Evolutionary conservation across 83 land plant species (phyloP).

Genomic region (Isoetes engelmannii): DNA sequence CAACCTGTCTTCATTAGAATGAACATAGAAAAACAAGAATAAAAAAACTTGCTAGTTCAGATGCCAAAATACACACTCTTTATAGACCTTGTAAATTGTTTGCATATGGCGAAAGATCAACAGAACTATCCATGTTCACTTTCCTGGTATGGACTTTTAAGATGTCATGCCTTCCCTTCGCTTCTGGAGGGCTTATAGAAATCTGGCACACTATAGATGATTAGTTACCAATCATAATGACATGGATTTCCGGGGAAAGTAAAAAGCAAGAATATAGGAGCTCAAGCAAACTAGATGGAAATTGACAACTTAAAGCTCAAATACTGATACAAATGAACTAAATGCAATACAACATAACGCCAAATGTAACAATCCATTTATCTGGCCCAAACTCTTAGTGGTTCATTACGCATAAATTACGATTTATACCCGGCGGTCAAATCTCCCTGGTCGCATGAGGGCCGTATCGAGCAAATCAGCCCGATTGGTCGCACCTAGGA

Average conservation of each 20-base stretch:
- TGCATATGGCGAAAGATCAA: constrained; percentile 68
- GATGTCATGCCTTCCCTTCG: constrained; percentile 71
- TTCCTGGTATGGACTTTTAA: constrained; percentile 80
- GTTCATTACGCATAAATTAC: neutral
- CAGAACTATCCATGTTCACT: constrained; percentile 71
- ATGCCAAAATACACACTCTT: neutral
- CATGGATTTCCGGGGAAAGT: neutral
- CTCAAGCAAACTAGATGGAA: neutral
- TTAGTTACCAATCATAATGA: constrained; percentile 6
- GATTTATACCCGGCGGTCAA: constrained; percentile 75
- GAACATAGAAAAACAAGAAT: neutral
- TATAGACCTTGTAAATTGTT: constrained; percentile 58
- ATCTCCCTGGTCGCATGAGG: constrained; percentile 92
- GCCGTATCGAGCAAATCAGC: constrained; percentile 93
- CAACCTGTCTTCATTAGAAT: constrained; percentile 46
- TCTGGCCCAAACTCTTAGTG: too few species aligned
- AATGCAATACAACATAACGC: neutral
- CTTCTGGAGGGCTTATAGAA: constrained; percentile 61
- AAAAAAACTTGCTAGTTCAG: neutral
- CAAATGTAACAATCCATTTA: neutral
- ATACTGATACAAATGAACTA: neutral
- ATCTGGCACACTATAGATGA: constrained; percentile 46
- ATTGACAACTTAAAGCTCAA: neutral
- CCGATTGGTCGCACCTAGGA: constrained; percentile 88
- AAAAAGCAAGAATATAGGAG: neutral